A percentile compares a stretch with the other conserved stretches of the same genome.
phyloP scores from a whole-genome alignment of 2,329 filamentous ascomycete genomes.

The Akanthomyces uredinophilus region DNA sequence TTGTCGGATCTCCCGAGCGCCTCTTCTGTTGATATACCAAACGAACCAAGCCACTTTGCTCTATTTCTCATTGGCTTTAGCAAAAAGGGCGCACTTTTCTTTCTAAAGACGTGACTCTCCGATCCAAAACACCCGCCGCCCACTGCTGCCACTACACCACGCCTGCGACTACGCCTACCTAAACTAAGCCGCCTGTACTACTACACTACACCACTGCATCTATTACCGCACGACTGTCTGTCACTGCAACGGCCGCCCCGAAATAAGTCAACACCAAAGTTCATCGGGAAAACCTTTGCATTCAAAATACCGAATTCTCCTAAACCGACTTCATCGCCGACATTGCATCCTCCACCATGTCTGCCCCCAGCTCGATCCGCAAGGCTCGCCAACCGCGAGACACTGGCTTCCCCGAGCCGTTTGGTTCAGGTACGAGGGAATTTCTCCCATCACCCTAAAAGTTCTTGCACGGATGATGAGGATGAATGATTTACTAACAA shows the following conservation, averaged over 20 bases:
- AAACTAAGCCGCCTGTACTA: neutral
- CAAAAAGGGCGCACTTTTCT: neutral
- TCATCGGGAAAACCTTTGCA: neutral
- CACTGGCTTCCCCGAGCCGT: slow-evolving; percentile 49
- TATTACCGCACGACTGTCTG: slow-evolving; percentile 1
- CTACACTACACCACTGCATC: neutral
- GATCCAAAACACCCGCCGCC: neutral
- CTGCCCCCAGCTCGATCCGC: neutral
- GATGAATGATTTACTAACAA: neutral
- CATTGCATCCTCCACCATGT: neutral
- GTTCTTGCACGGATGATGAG: neutral
- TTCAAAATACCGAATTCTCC: neutral
- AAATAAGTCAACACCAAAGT: neutral
- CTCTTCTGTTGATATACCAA: neutral
- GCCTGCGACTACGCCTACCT: neutral
- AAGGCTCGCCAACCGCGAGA: slow-evolving; percentile 29
- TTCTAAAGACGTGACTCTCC: neutral
- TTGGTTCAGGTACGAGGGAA: slow-evolving; percentile 36
- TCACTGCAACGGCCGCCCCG: neutral
- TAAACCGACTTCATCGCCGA: neutral
- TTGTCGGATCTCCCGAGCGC: neutral
- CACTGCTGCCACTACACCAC: neutral
- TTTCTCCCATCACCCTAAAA: no score
- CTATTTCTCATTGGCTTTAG: neutral
- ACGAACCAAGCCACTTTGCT: neutral